Conservation (phyloP, 2,329 filamentous ascomycete genomes). For the Beauveria asiatica region DNA sequence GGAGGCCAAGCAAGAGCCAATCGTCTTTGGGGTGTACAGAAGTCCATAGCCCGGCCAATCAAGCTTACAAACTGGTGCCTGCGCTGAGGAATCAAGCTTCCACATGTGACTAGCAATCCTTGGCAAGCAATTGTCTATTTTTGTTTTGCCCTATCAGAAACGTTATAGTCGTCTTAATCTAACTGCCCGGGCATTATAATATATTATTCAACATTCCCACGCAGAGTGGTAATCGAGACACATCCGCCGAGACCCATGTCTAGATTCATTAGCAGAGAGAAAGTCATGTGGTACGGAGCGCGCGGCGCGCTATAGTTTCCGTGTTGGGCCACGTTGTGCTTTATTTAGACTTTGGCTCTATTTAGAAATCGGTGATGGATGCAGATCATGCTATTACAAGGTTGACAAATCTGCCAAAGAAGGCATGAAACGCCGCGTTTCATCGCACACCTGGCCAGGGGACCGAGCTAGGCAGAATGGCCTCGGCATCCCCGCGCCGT, state of each 20-base stretch:
- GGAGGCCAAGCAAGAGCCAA: background rate
- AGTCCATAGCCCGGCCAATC: too few species aligned
- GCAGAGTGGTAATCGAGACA: background rate
- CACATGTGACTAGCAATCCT: too few species aligned
- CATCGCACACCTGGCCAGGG: background rate
- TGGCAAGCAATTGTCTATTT: too few species aligned
- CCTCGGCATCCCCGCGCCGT: too few species aligned
- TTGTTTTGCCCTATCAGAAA: too few species aligned
- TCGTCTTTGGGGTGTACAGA: background rate
- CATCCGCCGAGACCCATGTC: background rate
- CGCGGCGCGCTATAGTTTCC: background rate
- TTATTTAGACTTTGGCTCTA: background rate
- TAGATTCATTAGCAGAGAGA: background rate
- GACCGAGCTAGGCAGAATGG: background rate
- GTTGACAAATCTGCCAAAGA: background rate
- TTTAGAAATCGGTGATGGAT: background rate
- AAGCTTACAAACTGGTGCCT: too few species aligned
- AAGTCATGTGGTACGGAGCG: background rate
- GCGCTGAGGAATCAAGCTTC: background rate
- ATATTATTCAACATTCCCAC: too few species aligned
- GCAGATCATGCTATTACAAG: background rate
- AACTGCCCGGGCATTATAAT: too few species aligned
- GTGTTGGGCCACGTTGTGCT: background rate
- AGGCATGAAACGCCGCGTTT: background rate
- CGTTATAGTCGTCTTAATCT: too few species aligned